Conservation (phyloP, 2,329 filamentous ascomycete genomes). For the Exutisphaerella laricina region DNA sequence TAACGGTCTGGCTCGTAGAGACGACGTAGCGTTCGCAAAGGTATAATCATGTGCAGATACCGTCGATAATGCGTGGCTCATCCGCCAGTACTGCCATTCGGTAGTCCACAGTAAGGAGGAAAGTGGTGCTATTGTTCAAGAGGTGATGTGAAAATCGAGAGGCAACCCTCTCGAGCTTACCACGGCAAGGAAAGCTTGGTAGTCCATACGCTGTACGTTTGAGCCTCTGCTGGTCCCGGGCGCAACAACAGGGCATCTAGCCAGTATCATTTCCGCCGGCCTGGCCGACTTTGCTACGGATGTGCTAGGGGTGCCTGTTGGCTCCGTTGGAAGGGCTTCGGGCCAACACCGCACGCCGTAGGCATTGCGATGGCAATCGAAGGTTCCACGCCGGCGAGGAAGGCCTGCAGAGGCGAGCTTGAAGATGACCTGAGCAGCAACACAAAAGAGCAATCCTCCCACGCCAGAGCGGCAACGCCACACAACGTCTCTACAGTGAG, state of each 20-base stretch:
- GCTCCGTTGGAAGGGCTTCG: background rate
- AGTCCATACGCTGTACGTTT: slow-evolving; percentile 1
- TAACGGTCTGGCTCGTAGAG: background rate
- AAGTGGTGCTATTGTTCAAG: no score
- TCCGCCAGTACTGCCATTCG: background rate
- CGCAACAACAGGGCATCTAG: background rate
- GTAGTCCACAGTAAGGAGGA: no score
- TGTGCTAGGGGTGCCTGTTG: background rate
- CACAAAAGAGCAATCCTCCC: no score
- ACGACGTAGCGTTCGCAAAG: background rate
- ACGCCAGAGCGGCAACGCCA: background rate
- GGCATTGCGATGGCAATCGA: background rate
- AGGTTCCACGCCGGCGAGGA: background rate
- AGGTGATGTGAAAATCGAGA: no score
- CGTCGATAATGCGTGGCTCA: background rate
- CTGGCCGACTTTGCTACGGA: background rate
- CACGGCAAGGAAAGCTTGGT: background rate
- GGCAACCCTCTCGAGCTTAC: background rate
- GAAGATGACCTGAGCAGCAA: background rate
- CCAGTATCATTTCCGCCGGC: background rate
- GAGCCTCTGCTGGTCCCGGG: background rate
- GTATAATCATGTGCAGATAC: background rate
- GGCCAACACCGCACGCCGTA: background rate
- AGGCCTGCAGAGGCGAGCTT: background rate
- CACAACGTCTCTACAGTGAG: background rate